These are phyloP conservation scores for Mortierella hygrophila DNA, from an alignment of 192 early-diverging fungal species.

Conservation along the genomic window DNA sequence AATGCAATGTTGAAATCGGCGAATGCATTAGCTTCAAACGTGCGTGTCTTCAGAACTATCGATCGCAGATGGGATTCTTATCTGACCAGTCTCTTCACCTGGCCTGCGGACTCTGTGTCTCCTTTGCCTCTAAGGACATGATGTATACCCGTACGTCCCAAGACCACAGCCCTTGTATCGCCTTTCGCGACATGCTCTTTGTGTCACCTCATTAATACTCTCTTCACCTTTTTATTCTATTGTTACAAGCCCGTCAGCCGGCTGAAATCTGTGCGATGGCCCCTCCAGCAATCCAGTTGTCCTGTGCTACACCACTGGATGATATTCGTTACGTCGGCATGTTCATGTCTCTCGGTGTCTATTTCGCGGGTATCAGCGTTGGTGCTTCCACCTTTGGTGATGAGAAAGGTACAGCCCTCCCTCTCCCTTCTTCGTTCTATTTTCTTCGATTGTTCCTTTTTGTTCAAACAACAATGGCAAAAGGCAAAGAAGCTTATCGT, in stretches of 20 bases:
- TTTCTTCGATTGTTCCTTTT: neutral
- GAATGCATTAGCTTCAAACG: conserved; percentile 50
- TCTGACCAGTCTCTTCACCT: conserved; percentile 68
- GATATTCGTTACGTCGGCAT: conserved; percentile 58
- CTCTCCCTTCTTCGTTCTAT: neutral
- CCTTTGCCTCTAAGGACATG: conserved; percentile 60
- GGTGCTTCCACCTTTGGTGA: conserved; percentile 71
- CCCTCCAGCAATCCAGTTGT: conserved; percentile 42
- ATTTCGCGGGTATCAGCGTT: conserved; percentile 69
- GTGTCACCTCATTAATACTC: neutral
- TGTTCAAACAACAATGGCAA: neutral
- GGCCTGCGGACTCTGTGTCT: conserved; percentile 64
- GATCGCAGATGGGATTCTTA: conserved; percentile 54
- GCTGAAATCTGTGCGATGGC: conserved; percentile 60
- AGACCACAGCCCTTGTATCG: neutral
- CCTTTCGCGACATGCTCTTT: neutral
- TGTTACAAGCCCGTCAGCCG: conserved; percentile 31
- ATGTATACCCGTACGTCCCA: conserved; percentile 64
- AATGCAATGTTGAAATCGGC: conserved; percentile 9
- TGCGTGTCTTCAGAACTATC: conserved; percentile 63
- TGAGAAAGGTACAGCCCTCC: conserved; percentile 53
- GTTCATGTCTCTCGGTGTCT: conserved; percentile 68
- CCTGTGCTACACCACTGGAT: conserved; percentile 36
- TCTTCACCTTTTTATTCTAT: neutral
- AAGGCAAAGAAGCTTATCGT: neutral